Evolutionary conservation across 371 early-diverging fungal species (phyloP), one percentile per base, ranked within the genome.

Genomic region (Rhizomucor pusillus): DNA sequence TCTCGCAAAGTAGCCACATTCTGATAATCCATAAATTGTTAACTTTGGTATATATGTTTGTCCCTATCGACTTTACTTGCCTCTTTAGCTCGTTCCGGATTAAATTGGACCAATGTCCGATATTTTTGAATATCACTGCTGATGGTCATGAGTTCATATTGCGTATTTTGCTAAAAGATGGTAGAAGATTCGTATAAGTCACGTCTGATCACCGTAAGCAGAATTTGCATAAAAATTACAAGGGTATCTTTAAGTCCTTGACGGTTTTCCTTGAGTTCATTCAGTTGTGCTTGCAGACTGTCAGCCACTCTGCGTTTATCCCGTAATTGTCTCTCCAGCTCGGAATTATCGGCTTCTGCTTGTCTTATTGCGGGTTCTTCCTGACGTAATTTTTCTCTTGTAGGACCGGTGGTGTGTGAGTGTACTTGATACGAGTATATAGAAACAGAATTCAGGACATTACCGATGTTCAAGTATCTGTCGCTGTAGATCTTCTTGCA

Each of bases 181-280:
- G n/a, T n/a, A n/a, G n/a, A n/a, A n/a, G n/a, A n/a, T n/a, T n/a
- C n/a, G n/a, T n/a, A n/a, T n/a, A n/a, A n/a, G n/a, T n/a, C n/a
- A n/a, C n/a, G n/a, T n/a, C n/a, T n/a, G n/a, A n/a, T n/a, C n/a
- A 29, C 29, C 7, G 29, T 29, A 29, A 29, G 29, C n/a, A n/a
- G n/a, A n/a, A n/a, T n/a, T n/a, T n/a, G n/a, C n/a, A n/a, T n/a
- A n/a, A n/a, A n/a, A n/a, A n/a, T n/a, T 29, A 29, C 29, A 19
- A 41, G 41, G 19, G 19, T 41, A 53, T 59, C 59, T 25, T 52
- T 53, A 19, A 59, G 40, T 34, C 23, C 29, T 18, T 43, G 41
- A 11, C 59, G 59, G 14, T 43, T 24, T 20, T 53, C 37, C 41
- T 59, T 59, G n/a, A 36, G 53, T 25, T 52, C 53, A n/a, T 52